Conservation (phyloP, 176 grass and related monocot genomes). For the Carex cristatella region DNA sequence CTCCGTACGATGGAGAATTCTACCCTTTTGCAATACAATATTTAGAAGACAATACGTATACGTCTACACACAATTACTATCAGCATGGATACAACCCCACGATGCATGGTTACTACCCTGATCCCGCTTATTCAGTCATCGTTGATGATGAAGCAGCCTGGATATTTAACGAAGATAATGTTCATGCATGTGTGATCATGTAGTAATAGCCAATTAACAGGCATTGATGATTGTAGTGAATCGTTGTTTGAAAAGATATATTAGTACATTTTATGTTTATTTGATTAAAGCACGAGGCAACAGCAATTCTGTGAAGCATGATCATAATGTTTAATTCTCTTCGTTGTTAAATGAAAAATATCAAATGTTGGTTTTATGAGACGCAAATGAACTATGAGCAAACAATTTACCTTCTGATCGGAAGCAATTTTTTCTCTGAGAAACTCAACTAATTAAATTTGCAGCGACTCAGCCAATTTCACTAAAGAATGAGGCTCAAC, state of each 20-base stretch:
- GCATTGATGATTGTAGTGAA: background rate
- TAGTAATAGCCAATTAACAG: conserved; percentile 7
- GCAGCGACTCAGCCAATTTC: no score
- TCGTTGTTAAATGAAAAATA: background rate
- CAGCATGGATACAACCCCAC: conserved; percentile 63
- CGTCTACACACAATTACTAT: conserved; percentile 61
- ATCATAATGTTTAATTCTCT: background rate
- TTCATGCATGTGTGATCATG: conserved; percentile 72
- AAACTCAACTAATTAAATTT: no score
- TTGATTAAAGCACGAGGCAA: background rate
- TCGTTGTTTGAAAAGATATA: background rate
- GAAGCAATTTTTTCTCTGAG: no score
- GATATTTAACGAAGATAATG: conserved; percentile 78
- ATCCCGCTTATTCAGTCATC: conserved; percentile 59
- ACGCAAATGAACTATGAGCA: no score
- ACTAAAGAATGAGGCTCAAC: no score
- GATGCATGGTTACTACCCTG: conserved; percentile 50
- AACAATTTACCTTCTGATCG: no score
- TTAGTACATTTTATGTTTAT: background rate
- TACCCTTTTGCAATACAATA: conserved; percentile 78
- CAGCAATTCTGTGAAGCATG: background rate
- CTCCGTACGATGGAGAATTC: conserved; percentile 62
- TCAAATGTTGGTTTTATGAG: background rate
- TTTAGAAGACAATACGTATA: conserved; percentile 56
- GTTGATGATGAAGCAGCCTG: conserved; percentile 56